A percentile compares a stretch with the other conserved stretches of the same genome.
Evolutionary conservation across 768 basidiomycete genomes (phyloP).

Genomic region (Serendipita sp.): DNA sequence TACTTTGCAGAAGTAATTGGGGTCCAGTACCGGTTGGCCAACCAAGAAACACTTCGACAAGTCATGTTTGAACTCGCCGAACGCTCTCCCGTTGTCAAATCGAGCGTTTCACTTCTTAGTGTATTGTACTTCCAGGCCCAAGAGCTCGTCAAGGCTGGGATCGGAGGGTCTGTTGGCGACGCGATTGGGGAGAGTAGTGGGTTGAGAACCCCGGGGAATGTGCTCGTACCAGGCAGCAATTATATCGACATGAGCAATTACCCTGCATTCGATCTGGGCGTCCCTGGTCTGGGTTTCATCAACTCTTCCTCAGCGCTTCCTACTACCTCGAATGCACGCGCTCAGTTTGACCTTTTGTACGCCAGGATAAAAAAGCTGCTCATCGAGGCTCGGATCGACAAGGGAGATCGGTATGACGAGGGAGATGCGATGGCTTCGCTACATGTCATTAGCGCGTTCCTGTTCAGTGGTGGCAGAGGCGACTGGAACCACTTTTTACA

Average conservation of each 20-base stretch:
- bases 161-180: neutral
- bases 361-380: neutral
- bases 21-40: neutral
- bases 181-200: neutral
- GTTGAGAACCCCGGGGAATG: neutral
- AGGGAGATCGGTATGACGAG: constrained; percentile 20
- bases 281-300: neutral
- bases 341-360: neutral
- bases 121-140: neutral
- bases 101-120: neutral
- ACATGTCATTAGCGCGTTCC: constrained; percentile 55
- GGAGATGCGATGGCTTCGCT: constrained; percentile 69
- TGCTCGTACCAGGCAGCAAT: neutral
- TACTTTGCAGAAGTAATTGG: neutral
- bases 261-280: neutral
- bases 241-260: neutral
- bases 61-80: neutral
- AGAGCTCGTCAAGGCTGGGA: neutral
- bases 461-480: constrained; percentile 62
- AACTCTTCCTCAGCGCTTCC: neutral
- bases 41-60: neutral
- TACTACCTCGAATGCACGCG: neutral
- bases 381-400: neutral
- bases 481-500: constrained; percentile 51
- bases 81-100: neutral